Evolutionary conservation across 208 protist species (phyloP), one percentile per base, ranked within the genome.

Genomic region (Naegleria gruberi): DNA sequence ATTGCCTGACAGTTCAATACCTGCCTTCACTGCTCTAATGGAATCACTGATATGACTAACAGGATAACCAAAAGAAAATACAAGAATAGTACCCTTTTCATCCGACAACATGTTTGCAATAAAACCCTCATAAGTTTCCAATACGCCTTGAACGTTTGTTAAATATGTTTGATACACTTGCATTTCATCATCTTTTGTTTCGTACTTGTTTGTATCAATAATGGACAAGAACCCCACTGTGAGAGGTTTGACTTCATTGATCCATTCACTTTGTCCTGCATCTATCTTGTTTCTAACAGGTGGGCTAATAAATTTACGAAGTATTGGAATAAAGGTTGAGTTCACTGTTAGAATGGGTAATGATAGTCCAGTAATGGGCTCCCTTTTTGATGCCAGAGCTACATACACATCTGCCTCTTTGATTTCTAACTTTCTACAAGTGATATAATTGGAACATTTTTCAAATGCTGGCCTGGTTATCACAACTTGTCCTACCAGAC

Each of bases 41-140:
- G 41, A 4, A 87, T 87, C 83, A 55, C 26, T 55, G 5, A 19
- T 34, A 55, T 87, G 83, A n/a, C 6, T 55, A 1, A 40, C 7
- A 1, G 83, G 83, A 55, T 87, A 55, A 55, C 83, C 83, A 55
- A 55, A 87, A 5, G 43, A 42, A 4, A 87, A 19, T 55, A 55
- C 44, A 0, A 87, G 26, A 55, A 87, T 87, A 51, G n/a, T 15
- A 6, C 83, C 83, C n/a, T 87, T 87, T 55, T 87, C 83, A 87
- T 87, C 83, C 6, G 41, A 4, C 19, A 87, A 19, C n/a, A 87
- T 44, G n/a, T 87, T 87, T 41, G 34, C 83, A 55, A 87, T 87
- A 34, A 34, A 42, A 12, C 83, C 83, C n/a, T 55, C 83, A 55
- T 42, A 41, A 40, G n/a, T 5, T 19, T 45, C 83, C 42, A 55